Base-by-base conservation (phyloP, 1,139 yeast genomes). In the Lodderomyces orthopsilosis region DNA sequence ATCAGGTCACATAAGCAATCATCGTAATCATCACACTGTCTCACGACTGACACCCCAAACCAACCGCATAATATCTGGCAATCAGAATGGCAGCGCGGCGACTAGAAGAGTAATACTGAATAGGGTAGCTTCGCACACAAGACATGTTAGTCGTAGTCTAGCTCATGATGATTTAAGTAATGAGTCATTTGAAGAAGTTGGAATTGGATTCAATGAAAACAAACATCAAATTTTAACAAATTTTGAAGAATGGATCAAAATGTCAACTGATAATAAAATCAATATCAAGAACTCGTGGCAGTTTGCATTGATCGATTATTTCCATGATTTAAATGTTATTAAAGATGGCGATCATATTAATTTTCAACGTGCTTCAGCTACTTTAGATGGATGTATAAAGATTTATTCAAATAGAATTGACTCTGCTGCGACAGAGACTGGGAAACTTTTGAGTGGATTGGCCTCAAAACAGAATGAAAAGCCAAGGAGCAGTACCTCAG, bases 371-470 rank as follows among this genome's bases (percentile, higher is more conserved):
- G 75, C 72, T 2, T 60, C 68, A 22, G 72, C 72, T 9, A 66
- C 69, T 4, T 51, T 62, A 34, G 71, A 66, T 48, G 72, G 74
- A 6, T 71, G 74, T 54, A 71, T 69, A 5, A 66, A 69, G 53
- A 70, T 68, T 41, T 69, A 68, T 45, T 61, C 61, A 51, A 65
- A 68, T 26, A 77, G 98, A 55, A 91, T 93, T 14, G 98, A 91
- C 54, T 85, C 95, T 0, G 95, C 89, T 0, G 95, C 93, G 1
- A 83, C 86, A 1, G 98, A 91, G 55, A 89, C 97, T 0, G 95
- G 96, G 3, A 82, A 83, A 54, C 68, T 91, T 46, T 66, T 91
- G 37, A 87, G 93, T 59, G 96, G 97, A 3, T 66, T 83, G 44
- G 73, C 78, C 18, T 55, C 59, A 44, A 62, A 65, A 46, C 58